Base-by-base conservation (phyloP, 768 basidiomycete genomes). In the Suillus sp. region DNA sequence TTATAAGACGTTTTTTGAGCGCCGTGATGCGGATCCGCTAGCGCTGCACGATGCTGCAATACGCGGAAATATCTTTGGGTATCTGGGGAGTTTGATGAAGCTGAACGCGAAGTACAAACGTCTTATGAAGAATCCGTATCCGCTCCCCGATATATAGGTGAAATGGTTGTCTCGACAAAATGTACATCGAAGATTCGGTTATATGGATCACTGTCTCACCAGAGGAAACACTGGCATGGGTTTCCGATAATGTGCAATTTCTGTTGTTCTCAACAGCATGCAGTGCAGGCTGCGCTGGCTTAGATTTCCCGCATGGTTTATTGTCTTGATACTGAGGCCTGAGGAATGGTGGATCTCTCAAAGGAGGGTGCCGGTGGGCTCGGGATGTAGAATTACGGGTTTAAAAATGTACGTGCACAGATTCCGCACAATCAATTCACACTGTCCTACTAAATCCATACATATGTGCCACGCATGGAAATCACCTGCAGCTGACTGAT, bases 11-110 rank as follows among this genome's bases (percentile, higher is more conserved):
- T 68, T 77, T 47, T 78, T 81, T 61, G 62, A 62, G 50, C 66
- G 66, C 20, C 58, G 55, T 2, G 34, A 67, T 14, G 69, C 60
- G 20, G 67, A 74, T 59, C 75, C 79, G 9, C 64, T 78, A 18
- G 67, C 69, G 32, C 72, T 82, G 22, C 79, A 81, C 59, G 62
- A 73, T 30, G 79, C 78, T 1, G 73, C 71, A 35, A 66, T 78
- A 20, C 53, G 67, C 32, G 79, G 80, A 20, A 64, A 68, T 25
- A 63, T 78, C 10, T 74, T 70, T 50, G 63, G 68, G 43, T 75
- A 75, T 62, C 66, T 77, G 34, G 55, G 59, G 32, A 65, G 47
- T 9, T 62, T 65, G 48, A 70, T 72, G 35, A 63, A 65, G 61
- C 69, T 72, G 51, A 70, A 69, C 60, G 70, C 70, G 48, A 72